Base-by-base conservation (phyloP, 208 protist species). In the Trypanosoma rangeli region DNA sequence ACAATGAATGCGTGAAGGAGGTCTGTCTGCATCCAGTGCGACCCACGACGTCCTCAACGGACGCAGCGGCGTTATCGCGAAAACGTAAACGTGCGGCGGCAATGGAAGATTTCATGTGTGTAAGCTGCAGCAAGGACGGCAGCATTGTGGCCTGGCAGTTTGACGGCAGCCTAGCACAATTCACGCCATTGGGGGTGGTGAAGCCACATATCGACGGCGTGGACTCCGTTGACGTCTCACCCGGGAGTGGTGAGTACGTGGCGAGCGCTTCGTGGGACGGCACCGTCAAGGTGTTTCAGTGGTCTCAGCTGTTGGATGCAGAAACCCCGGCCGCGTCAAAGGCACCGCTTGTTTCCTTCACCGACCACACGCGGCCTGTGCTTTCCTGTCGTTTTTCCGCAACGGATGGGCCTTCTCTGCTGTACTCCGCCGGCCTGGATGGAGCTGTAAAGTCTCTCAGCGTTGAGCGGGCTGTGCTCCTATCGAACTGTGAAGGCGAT, bases 51-150 rank as follows among this genome's bases (percentile, higher is more conserved):
- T 9, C 53, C 8, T 13, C 58, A 4, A 39, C 49, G 20, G 28
- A 16, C 42, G 24, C 46, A 64, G 48, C 33, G 20, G 54, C n/a
- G 35, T 39, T 9, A 0, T 46, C n/a, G 12, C 77, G 76, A 58
- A 83, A 83, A 66, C 71, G 69, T 29, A 28, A 42, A n/a, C 68
- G 80, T 39, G 50, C 57, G 24, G 55, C 73, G 20, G 31, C 1
- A 18, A 2, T 44, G n/a, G 70, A 68, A 29, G 82, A 87, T 74
- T 90, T 95, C 54, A 44, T 74, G 20, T 88, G 81, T 59, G 80
- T 84, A 20, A 93, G 85, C 60, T 74, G 76, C 64, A 84, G 86
- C 73, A 95, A 93, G 54, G 87, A 95, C 68, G 89, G 89, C 60
- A 84, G 77, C 67, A 73, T 93, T 20, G 81, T 80, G 1, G 79